Conservation (phyloP, 2,329 filamentous ascomycete species). For the Colletotrichum lindemuthianum region DNA sequence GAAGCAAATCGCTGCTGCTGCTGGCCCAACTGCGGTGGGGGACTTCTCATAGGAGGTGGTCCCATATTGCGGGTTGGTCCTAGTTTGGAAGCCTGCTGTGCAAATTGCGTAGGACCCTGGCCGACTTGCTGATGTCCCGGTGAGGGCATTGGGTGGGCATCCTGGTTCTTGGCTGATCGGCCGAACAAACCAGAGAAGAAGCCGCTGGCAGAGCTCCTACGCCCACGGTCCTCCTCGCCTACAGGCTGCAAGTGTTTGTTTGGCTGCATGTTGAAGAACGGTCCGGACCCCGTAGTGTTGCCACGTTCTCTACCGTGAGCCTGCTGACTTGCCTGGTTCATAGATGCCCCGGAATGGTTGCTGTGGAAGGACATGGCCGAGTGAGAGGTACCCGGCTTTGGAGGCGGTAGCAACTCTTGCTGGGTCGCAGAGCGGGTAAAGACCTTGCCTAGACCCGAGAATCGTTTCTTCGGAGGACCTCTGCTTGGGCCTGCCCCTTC, state of each 20-base stretch:
- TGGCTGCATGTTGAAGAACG: constrained; percentile 8
- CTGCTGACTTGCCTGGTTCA: constrained; percentile 21
- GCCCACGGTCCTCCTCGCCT: constrained; percentile 39
- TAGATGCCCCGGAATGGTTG: constrained; percentile 21
- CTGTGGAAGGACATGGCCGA: constrained; percentile 38
- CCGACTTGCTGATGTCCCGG: too few species aligned
- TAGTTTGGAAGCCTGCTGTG: neutral
- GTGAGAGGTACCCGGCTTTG: constrained; percentile 37
- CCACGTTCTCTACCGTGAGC: constrained; percentile 36
- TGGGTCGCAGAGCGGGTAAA: constrained; percentile 41
- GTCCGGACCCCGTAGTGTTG: constrained; percentile 37
- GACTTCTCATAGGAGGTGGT: neutral
- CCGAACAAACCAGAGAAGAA: constrained; percentile 40
- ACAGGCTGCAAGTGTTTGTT: constrained; percentile 16
- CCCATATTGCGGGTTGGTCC: constrained; percentile 2
- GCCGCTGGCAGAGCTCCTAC: constrained; percentile 38
- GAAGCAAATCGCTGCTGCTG: constrained; percentile 13
- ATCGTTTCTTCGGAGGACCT: constrained; percentile 53
- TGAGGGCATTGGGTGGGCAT: constrained; percentile 20
- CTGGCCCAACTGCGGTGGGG: constrained; percentile 8
- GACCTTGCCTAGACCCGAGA: constrained; percentile 51
- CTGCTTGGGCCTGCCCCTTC: constrained; percentile 28
- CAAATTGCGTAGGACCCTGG: neutral
- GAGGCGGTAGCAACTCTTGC: constrained; percentile 34
- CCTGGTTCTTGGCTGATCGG: constrained; percentile 37